Evolutionary conservation across 768 basidiomycete genomes (phyloP).

Genomic region (Tubosaeta brunneosetosa): DNA sequence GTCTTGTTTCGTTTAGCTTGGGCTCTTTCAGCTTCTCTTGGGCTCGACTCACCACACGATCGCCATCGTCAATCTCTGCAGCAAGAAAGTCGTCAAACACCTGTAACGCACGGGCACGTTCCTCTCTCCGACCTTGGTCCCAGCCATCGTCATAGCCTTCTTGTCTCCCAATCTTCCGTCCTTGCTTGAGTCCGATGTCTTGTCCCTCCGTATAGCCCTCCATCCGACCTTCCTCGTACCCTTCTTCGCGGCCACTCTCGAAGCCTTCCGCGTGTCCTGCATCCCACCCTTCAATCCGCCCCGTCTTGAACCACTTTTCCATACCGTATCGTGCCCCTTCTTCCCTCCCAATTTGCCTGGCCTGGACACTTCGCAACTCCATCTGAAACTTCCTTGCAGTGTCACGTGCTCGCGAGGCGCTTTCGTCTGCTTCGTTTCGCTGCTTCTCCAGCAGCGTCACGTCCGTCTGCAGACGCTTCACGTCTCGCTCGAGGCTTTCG

Average conservation of each 20-base stretch:
- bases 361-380: slow-evolving; percentile 42
- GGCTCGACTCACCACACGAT: slow-evolving; percentile 21
- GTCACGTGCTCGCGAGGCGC: slow-evolving; percentile 40
- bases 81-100: slow-evolving; percentile 56
- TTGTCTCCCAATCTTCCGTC: slow-evolving; percentile 27
- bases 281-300: slow-evolving; percentile 41
- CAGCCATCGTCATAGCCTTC: slow-evolving; percentile 34
- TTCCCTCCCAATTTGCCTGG: slow-evolving; percentile 39
- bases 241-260: slow-evolving; percentile 41
- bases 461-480: slow-evolving; percentile 32
- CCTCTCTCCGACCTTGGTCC: slow-evolving; percentile 41
- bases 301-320: slow-evolving; percentile 43
- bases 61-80: slow-evolving; percentile 36
- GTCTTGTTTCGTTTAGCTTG: slow-evolving; percentile 20
- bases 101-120: slow-evolving; percentile 48
- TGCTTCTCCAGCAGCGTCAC: slow-evolving; percentile 33
- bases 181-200: slow-evolving; percentile 33
- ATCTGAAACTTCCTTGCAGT: slow-evolving; percentile 39
- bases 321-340: slow-evolving; percentile 39
- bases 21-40: background rate
- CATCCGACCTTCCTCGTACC: slow-evolving; percentile 38
- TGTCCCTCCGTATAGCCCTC: slow-evolving; percentile 36
- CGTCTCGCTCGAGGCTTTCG: slow-evolving; percentile 43
- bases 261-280: slow-evolving; percentile 45
- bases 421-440: slow-evolving; percentile 40